Evolutionary conservation across 2,329 filamentous ascomycete species (phyloP).

Genomic region (Phaeosphaeria sp.): DNA sequence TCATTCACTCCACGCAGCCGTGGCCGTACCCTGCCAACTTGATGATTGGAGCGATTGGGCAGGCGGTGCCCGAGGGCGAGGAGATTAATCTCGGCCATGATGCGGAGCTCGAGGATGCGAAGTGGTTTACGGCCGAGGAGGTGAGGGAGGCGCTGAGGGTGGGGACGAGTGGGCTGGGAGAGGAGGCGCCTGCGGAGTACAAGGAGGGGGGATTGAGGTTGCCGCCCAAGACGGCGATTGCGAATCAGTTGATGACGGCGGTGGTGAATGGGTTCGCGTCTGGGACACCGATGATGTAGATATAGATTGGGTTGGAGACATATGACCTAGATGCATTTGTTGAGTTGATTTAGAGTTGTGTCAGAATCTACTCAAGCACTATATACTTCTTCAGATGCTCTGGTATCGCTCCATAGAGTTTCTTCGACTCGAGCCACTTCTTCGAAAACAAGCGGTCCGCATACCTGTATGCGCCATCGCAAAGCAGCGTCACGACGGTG

Average conservation of each 20-base stretch:
- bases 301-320: too few species aligned
- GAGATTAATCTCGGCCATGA: slow-evolving; percentile 83
- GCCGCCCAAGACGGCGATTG: slow-evolving; percentile 88
- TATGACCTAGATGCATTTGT: neutral
- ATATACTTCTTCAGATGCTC: slow-evolving; percentile 91
- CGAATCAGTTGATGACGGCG: slow-evolving; percentile 82
- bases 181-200: slow-evolving; percentile 68
- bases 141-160: slow-evolving; percentile 74
- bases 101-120: slow-evolving; percentile 86
- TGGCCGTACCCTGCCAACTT: slow-evolving; percentile 62
- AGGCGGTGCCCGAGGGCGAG: slow-evolving; percentile 82
- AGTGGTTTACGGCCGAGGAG: slow-evolving; percentile 86
- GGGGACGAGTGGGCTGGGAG: slow-evolving; percentile 72
- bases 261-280: slow-evolving; percentile 77
- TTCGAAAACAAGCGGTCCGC: slow-evolving; percentile 91
- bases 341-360: slow-evolving; percentile 5
- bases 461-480: slow-evolving; percentile 97
- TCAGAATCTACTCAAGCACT: slow-evolving; percentile 71
- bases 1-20: slow-evolving; percentile 59
- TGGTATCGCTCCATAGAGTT: slow-evolving; percentile 79
- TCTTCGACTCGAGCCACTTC: slow-evolving; percentile 90
- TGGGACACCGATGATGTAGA: slow-evolving; percentile 53
- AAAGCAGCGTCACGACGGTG: slow-evolving; percentile 92
- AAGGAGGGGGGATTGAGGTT: slow-evolving; percentile 79
- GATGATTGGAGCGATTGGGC: slow-evolving; percentile 75